Evolutionary conservation across 345 rosid genomes (phyloP).

Genomic region (Pugionium dolabratum): DNA sequence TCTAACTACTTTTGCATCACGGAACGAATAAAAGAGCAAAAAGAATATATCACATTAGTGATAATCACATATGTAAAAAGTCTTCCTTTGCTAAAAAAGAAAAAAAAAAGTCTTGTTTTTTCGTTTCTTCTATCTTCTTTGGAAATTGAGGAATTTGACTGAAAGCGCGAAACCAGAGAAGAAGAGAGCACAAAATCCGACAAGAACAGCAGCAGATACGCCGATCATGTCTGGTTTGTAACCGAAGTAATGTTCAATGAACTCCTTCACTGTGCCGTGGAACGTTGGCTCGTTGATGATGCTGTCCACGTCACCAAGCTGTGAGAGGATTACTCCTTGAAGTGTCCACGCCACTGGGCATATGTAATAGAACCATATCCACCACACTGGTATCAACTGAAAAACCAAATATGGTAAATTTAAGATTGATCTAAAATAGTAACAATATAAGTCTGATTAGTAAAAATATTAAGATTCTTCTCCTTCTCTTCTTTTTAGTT

Average conservation of each 20-base stretch:
- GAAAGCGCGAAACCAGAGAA: slow-evolving; percentile 68
- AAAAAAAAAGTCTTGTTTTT: too few species aligned
- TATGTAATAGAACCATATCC: slow-evolving; percentile 93
- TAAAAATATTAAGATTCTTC: neutral
- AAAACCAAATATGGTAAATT: neutral
- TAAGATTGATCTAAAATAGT: neutral
- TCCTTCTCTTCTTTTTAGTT: too few species aligned
- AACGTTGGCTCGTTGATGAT: slow-evolving; percentile 54
- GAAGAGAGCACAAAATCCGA: slow-evolving; percentile 61
- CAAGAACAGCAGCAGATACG: slow-evolving; percentile 53
- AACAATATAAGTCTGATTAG: slow-evolving; percentile 4
- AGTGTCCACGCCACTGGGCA: slow-evolving; percentile 89
- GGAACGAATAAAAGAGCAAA: neutral
- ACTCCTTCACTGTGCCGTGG: slow-evolving; percentile 65
- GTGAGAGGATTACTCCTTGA: slow-evolving; percentile 67
- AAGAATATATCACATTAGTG: neutral
- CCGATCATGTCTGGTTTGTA: slow-evolving; percentile 50
- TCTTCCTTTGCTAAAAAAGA: too few species aligned
- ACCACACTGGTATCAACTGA: slow-evolving; percentile 86
- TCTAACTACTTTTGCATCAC: neutral
- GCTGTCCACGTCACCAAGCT: slow-evolving; percentile 78
- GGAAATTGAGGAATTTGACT: slow-evolving; percentile 70
- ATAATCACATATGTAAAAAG: neutral
- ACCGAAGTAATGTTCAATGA: slow-evolving; percentile 53
- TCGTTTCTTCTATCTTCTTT: slow-evolving; percentile 51